Percentiles rank a stretch among this genome's conserved stretches.
Evolutionary conservation across 805 yeast genomes (phyloP).

Genomic region (Saccharomyces jurei): DNA sequence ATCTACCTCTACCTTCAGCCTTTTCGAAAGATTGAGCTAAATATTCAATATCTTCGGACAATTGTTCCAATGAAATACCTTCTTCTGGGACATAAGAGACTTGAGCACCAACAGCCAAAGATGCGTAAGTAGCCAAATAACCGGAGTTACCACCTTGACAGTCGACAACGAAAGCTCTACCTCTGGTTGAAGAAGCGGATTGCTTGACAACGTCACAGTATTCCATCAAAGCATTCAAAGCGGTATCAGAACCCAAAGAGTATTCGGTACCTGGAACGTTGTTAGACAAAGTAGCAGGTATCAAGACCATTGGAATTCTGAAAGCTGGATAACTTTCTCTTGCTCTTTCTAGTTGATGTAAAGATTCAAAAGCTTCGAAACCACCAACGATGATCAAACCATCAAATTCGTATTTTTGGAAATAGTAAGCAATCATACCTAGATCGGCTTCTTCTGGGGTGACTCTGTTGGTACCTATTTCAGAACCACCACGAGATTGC

Average conservation of each 20-base stretch:
- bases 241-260: conserved; percentile 68
- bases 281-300: conserved; percentile 75
- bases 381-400: conserved; percentile 76
- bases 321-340: conserved; percentile 59
- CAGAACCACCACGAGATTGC: conserved; percentile 72
- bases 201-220: conserved; percentile 77
- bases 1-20: conserved; percentile 56
- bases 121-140: conserved; percentile 61
- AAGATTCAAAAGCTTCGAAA: conserved; percentile 68
- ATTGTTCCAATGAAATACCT: conserved; percentile 48
- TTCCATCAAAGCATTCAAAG: conserved; percentile 59
- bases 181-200: conserved; percentile 69
- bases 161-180: conserved; percentile 73
- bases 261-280: conserved; percentile 80
- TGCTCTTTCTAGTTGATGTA: conserved; percentile 56
- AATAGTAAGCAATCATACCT: conserved; percentile 64
- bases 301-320: conserved; percentile 67
- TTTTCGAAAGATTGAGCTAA: conserved; percentile 51
- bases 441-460: conserved; percentile 58
- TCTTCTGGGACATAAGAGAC: conserved; percentile 74
- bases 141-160: conserved; percentile 85
- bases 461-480: conserved; percentile 70
- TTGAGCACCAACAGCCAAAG: conserved; percentile 63
- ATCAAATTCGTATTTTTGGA: conserved; percentile 58
- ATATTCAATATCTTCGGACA: conserved; percentile 57